phyloP scores from a whole-genome alignment of 306 rosid species.

The Vigna trinervia region DNA sequence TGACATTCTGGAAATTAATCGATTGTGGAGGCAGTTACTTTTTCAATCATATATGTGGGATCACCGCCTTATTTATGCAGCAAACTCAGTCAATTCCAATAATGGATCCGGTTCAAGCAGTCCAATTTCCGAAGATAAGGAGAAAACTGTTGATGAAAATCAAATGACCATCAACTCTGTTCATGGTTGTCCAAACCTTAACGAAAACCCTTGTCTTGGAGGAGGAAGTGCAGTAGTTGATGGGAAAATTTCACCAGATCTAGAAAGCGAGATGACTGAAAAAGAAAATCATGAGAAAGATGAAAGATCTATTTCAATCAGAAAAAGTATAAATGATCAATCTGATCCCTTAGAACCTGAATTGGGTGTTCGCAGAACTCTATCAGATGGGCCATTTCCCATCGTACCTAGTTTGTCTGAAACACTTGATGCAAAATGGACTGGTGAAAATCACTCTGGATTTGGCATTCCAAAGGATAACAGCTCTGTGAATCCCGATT shows the following conservation, averaged over 20 bases:
- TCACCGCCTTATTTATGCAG: slow-evolving; percentile 68
- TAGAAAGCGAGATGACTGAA: slow-evolving; percentile 44
- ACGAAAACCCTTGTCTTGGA: slow-evolving; percentile 44
- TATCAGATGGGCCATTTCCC: slow-evolving; percentile 77
- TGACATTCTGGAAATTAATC: slow-evolving; percentile 88
- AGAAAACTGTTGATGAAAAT: slow-evolving; percentile 54
- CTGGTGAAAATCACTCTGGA: slow-evolving; percentile 64
- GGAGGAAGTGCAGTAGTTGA: slow-evolving; percentile 54
- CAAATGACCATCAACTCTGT: slow-evolving; percentile 36
- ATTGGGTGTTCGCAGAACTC: slow-evolving; percentile 55
- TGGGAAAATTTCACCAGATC: slow-evolving; percentile 46
- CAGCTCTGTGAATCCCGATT: slow-evolving; percentile 50
- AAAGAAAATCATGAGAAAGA: slow-evolving; percentile 47
- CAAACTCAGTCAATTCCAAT: slow-evolving; percentile 49
- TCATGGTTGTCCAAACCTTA: slow-evolving; percentile 48
- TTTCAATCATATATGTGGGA: slow-evolving; percentile 92
- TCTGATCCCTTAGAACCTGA: slow-evolving; percentile 52
- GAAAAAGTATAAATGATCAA: slow-evolving; percentile 40
- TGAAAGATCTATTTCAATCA: slow-evolving; percentile 46
- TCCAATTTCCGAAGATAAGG: slow-evolving; percentile 55
- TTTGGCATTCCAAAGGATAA: slow-evolving; percentile 53
- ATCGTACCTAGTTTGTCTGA: slow-evolving; percentile 69
- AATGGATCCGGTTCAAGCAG: slow-evolving; percentile 47
- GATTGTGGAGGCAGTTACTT: slow-evolving; percentile 78
- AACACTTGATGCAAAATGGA: slow-evolving; percentile 94